Percentiles rank a stretch among this genome's conserved stretches.
phyloP scores from a whole-genome alignment of 1,284 basidiomycete species.

The Moesziomyces aphidis region DNA sequence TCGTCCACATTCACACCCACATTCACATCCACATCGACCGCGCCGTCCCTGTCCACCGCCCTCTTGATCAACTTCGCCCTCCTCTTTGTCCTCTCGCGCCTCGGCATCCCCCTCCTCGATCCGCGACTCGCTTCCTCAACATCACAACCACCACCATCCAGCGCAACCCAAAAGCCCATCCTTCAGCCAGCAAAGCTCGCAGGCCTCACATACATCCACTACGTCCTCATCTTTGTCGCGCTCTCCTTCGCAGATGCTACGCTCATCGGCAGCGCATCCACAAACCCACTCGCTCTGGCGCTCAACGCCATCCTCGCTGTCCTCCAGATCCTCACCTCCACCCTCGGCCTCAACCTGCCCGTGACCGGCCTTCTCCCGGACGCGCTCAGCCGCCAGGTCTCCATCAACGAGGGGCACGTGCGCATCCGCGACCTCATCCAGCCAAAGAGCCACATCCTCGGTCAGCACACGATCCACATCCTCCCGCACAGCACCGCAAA shows the following conservation, averaged over 20 bases:
- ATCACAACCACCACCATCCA: constrained; percentile 71
- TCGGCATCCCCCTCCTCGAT: constrained; percentile 82
- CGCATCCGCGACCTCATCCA: constrained; percentile 68
- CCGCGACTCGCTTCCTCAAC: constrained; percentile 75
- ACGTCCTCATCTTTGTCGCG: constrained; percentile 35
- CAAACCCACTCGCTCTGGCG: constrained; percentile 27
- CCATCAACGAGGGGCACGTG: constrained; percentile 68
- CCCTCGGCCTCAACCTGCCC: constrained; percentile 47
- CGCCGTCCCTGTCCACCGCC: constrained; percentile 74
- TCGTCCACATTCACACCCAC: constrained; percentile 11
- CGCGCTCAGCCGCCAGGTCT: constrained; percentile 70
- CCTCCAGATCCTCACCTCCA: constrained; percentile 18
- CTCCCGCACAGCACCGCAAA: constrained; percentile 83
- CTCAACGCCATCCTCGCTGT: constrained; percentile 24
- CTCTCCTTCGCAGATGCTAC: constrained; percentile 44
- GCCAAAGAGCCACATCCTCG: constrained; percentile 75
- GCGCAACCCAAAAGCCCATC: constrained; percentile 76
- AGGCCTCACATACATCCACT: constrained; percentile 37
- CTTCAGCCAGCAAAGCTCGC: constrained; percentile 73
- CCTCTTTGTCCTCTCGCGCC: constrained; percentile 74
- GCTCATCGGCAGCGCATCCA: constrained; percentile 32
- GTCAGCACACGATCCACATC: constrained; percentile 88
- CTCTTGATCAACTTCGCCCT: constrained; percentile 70
- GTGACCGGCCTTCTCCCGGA: constrained; percentile 66
- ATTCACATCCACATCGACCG: constrained; percentile 67